These are phyloP conservation scores for Hanseniaspora uvarum DNA, from an alignment of 1,139 yeast genomes.

Conservation along the genomic window DNA sequence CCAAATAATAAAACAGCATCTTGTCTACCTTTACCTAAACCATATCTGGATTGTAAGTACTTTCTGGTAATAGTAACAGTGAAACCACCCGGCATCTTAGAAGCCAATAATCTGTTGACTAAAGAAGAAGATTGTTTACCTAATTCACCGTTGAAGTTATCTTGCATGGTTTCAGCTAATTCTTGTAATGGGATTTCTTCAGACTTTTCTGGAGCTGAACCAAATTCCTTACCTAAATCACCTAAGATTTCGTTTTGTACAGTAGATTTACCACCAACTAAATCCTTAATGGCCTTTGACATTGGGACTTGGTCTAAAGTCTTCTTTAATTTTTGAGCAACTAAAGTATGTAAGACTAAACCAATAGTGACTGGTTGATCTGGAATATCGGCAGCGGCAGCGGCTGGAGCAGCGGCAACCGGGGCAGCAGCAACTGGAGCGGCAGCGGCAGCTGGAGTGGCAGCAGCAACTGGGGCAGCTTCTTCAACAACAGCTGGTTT, in stretches of 20 bases:
- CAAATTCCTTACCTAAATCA: conserved; percentile 95
- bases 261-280: conserved; percentile 96
- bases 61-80: conserved; percentile 84
- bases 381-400: conserved; percentile 61
- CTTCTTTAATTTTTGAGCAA: conserved; percentile 92
- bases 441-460: conserved; percentile 39
- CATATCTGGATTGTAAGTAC: conserved; percentile 82
- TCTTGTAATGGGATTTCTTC: conserved; percentile 95
- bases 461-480: conserved; percentile 33
- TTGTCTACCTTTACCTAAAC: conserved; percentile 87
- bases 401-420: conserved; percentile 47
- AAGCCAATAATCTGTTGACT: conserved; percentile 80
- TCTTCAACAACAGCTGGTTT: conserved; percentile 35
- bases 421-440: conserved; percentile 41
- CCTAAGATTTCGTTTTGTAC: conserved; percentile 97
- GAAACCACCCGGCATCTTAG: conserved; percentile 99
- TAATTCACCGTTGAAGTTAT: conserved; percentile 70
- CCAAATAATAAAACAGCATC: conserved; percentile 78
- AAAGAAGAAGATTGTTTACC: conserved; percentile 90
- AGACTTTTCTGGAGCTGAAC: conserved; percentile 95
- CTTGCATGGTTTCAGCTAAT: conserved; percentile 91
- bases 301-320: conserved; percentile 75
- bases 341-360: conserved; percentile 74
- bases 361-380: conserved; percentile 85
- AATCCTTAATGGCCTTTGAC: conserved; percentile 87